Evolutionary conservation across 306 rosid genomes (phyloP).

Genomic region (Cyclanthera cordifolia): DNA sequence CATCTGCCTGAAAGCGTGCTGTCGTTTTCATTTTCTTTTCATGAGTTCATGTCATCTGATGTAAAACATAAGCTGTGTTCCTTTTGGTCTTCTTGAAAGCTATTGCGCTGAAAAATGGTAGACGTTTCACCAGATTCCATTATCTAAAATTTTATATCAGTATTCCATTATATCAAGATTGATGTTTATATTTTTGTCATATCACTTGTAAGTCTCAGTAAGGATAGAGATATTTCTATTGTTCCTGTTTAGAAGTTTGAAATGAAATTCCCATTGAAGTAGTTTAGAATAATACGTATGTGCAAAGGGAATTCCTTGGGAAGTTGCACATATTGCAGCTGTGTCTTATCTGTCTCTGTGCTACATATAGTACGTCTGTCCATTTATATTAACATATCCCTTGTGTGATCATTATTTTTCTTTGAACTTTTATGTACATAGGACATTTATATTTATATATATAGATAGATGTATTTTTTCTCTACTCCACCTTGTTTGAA

Average conservation of each 20-base stretch:
- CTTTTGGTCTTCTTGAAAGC: conserved; percentile 7
- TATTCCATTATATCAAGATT: conserved; percentile 4
- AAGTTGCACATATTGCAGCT: background rate
- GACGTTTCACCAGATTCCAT: background rate
- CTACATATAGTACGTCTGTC: background rate
- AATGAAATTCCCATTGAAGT: conserved; percentile 5
- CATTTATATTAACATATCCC: background rate
- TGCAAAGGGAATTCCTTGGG: conserved; percentile 6
- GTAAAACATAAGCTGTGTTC: conserved; percentile 2
- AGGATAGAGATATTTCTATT: background rate
- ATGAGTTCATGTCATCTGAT: background rate
- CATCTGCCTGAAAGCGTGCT: background rate
- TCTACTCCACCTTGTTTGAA: background rate
- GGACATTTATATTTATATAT: background rate
- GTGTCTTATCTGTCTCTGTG: conserved; percentile 7
- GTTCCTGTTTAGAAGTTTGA: conserved; percentile 6
- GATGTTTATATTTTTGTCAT: conserved; percentile 9
- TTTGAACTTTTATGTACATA: background rate
- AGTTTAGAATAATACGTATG: conserved; percentile 1
- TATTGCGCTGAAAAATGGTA: background rate
- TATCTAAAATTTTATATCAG: background rate
- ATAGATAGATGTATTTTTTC: too few species aligned
- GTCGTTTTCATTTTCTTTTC: conserved; percentile 6
- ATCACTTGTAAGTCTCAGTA: background rate
- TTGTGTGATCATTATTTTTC: background rate